Conservation (phyloP, 2,329 filamentous ascomycete species). For the Trichoderma afroharzianum region DNA sequence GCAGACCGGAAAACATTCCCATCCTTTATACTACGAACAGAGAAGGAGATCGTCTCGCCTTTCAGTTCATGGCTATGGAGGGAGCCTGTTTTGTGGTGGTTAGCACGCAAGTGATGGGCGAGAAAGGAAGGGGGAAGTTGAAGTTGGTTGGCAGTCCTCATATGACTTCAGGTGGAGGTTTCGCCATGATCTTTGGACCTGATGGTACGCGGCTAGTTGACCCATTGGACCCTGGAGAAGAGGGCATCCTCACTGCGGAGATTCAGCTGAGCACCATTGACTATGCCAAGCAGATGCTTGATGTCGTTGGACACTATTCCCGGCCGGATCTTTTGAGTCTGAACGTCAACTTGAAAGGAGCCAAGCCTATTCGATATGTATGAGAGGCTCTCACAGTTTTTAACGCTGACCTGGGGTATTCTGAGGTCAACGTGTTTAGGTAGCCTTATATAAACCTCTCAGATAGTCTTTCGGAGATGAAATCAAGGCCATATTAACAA, state of each 20-base stretch:
- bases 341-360: slow-evolving; percentile 27
- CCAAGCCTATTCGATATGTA: not conserved
- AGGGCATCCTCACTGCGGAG: slow-evolving; percentile 47
- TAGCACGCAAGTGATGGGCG: not conserved
- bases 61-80: not conserved
- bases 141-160: not conserved
- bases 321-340: slow-evolving; percentile 37
- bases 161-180: slow-evolving; percentile 39
- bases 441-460: not conserved
- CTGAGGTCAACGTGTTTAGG: not conserved
- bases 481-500: not conserved
- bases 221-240: slow-evolving; percentile 35
- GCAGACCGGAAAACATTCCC: not conserved
- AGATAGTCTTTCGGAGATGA: not conserved
- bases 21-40: not conserved
- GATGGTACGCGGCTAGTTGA: slow-evolving; percentile 46
- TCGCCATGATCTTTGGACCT: slow-evolving; percentile 49
- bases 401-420: not conserved
- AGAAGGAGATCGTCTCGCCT: not conserved
- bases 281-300: slow-evolving; percentile 36
- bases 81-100: not conserved
- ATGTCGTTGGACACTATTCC: slow-evolving; percentile 30
- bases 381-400: not conserved
- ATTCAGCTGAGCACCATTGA: slow-evolving; percentile 41
- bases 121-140: not conserved